Percentiles rank a stretch among this genome's conserved stretches.
Evolutionary conservation across 257 asterid genomes (phyloP).

Genomic region (Salvia splendens): DNA sequence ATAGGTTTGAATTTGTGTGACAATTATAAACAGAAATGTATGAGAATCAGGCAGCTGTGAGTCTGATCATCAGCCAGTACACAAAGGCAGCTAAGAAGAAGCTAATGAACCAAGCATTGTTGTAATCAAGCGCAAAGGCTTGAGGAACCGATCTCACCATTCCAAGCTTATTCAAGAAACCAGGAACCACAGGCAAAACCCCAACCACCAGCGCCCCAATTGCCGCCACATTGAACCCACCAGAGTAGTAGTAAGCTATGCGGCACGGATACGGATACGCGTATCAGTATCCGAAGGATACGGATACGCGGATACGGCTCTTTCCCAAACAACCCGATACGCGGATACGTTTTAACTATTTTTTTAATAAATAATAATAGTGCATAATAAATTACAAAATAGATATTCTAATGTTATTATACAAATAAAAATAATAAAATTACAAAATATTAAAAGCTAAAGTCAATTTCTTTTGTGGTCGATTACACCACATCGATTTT

Average conservation of each 20-base stretch:
- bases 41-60: conserved; percentile 36
- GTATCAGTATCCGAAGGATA: no score
- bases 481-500: no score
- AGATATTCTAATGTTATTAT: no score
- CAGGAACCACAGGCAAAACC: conserved; percentile 85
- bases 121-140: conserved; percentile 41
- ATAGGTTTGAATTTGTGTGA: neutral
- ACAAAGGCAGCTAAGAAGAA: conserved; percentile 71
- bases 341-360: no score
- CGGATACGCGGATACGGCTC: no score
- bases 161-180: conserved; percentile 74
- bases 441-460: no score
- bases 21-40: neutral
- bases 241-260: conserved; percentile 61
- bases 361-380: no score
- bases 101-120: conserved; percentile 88
- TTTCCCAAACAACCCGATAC: no score
- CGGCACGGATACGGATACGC: no score
- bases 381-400: no score
- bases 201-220: conserved; percentile 61
- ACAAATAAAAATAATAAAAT: no score
- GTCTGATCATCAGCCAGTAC: conserved; percentile 46
- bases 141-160: conserved; percentile 45
- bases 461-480: no score
- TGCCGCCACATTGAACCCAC: conserved; percentile 70